phyloP scores from a whole-genome alignment of 2,329 filamentous ascomycete species.

The Stemphylium beticola region DNA sequence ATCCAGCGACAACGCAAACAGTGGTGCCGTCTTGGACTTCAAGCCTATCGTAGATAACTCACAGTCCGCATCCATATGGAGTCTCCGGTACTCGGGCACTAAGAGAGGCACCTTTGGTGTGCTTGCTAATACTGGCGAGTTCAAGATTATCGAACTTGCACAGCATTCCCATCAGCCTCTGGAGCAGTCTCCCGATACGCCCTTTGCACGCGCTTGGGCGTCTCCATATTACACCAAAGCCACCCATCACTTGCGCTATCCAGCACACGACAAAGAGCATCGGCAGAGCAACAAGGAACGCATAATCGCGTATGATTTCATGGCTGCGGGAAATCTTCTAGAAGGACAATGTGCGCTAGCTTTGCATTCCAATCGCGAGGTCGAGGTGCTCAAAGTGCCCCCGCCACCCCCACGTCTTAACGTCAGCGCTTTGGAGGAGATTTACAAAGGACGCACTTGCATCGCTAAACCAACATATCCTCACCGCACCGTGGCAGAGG shows the following conservation, averaged over 20 bases:
- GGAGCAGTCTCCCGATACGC: constrained; percentile 21
- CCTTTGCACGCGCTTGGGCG: constrained; percentile 45
- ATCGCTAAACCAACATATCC: constrained; percentile 39
- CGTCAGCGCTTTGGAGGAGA: constrained; percentile 53
- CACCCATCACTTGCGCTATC: constrained; percentile 51
- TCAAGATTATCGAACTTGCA: constrained; percentile 62
- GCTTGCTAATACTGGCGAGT: constrained; percentile 64
- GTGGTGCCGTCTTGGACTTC: constrained; percentile 63
- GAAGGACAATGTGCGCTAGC: constrained; percentile 60
- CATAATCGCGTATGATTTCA: constrained; percentile 67
- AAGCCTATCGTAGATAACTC: constrained; percentile 59
- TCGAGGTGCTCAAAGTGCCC: constrained; percentile 58
- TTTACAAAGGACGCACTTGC: constrained; percentile 45
- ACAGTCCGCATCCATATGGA: constrained; percentile 63
- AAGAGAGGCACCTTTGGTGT: constrained; percentile 64
- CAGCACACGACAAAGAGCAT: constrained; percentile 55
- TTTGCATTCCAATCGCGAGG: constrained; percentile 58
- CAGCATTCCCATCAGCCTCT: constrained; percentile 54
- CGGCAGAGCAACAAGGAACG: constrained; percentile 55
- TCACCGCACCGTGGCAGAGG: constrained; percentile 43
- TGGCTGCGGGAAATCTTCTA: constrained; percentile 53
- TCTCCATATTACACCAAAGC: constrained; percentile 54
- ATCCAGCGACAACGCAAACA: constrained; percentile 59
- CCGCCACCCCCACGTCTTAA: constrained; percentile 50
- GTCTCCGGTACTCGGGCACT: constrained; percentile 65